Conservation (phyloP, 805 yeast genomes). For the Yamadazyma endophytica region DNA sequence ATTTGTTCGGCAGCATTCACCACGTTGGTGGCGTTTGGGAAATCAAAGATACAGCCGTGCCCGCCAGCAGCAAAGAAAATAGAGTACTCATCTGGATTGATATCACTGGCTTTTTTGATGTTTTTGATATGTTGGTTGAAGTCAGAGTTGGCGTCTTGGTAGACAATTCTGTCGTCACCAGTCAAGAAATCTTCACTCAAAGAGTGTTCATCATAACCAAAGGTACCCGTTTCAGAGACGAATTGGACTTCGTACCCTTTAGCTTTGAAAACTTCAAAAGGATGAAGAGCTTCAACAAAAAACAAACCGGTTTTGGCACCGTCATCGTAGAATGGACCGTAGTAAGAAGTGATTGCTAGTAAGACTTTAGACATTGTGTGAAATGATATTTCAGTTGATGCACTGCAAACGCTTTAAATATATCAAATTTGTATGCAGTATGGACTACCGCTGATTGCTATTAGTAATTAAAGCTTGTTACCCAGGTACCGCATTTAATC, state of each 20-base stretch:
- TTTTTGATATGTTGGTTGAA: conserved; percentile 34
- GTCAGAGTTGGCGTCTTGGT: conserved; percentile 33
- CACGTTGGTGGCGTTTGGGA: conserved; percentile 46
- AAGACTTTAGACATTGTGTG: conserved; percentile 37
- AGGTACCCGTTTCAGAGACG: conserved; percentile 56
- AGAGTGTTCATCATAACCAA: conserved; percentile 58
- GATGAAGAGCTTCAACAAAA: conserved; percentile 57
- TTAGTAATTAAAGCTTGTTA: no score
- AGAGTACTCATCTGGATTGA: conserved; percentile 46
- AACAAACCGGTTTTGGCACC: conserved; percentile 61
- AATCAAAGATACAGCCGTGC: conserved; percentile 59
- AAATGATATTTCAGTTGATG: no score
- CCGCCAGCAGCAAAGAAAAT: conserved; percentile 65
- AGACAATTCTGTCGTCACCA: conserved; percentile 41
- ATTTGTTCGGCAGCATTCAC: conserved; percentile 44
- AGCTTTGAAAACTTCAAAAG: conserved; percentile 44
- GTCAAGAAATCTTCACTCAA: conserved; percentile 27
- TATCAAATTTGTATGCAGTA: no score
- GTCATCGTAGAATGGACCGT: conserved; percentile 49
- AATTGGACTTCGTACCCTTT: conserved; percentile 52
- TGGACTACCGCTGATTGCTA: no score
- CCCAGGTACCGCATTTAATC: no score
- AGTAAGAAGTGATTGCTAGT: conserved; percentile 40
- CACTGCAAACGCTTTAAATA: no score
- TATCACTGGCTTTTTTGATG: conserved; percentile 45